Base-by-base conservation (phyloP, 805 yeast genomes). In the Yamadazyma philogaea region DNA sequence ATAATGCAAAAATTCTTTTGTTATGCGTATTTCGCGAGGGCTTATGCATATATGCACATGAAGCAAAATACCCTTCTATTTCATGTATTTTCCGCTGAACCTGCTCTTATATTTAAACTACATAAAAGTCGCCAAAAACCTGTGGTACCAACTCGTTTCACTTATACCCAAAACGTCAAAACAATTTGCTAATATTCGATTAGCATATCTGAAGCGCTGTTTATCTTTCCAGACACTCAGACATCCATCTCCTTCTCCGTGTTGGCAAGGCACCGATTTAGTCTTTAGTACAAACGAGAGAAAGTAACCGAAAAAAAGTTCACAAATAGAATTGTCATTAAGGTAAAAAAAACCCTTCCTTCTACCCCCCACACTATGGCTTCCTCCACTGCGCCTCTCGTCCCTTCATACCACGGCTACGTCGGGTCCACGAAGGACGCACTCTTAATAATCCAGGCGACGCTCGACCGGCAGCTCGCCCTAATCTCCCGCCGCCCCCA, bases 341-440 rank as follows among this genome's bases (percentile, higher is more conserved):
- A n/a, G n/a, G n/a, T n/a, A n/a, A n/a, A n/a, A n/a, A n/a, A n/a
- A n/a, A n/a, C n/a, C n/a, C n/a, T n/a, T n/a, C n/a, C n/a, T n/a
- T n/a, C n/a, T n/a, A n/a, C n/a, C n/a, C n/a, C n/a, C n/a, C n/a
- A n/a, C n/a, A n/a, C 21, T 12, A 34, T 24, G 37, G 15, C 37
- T 34, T 20, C 28, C 19, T 11, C 39, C 39, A 26, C 39, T 22
- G 35, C 35, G 14, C 39, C 37, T n/a, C 32, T 36, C 18, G 40
- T 51, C 11, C 87, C 93, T 3, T 81, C 90, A 2, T 84, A 76
- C 57, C 64, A 64, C 40, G 93, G 96, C 4, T 88, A 82, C 55
- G 83, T 90, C 33, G 84, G 84, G 12, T 79, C 88, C 22, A 86
- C 95, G 17, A 78, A 78, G 45, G 97, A 90, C 58, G 96, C 96